Base-by-base conservation (phyloP, 2,329 filamentous ascomycete genomes). In the Lachnellula cervina region DNA sequence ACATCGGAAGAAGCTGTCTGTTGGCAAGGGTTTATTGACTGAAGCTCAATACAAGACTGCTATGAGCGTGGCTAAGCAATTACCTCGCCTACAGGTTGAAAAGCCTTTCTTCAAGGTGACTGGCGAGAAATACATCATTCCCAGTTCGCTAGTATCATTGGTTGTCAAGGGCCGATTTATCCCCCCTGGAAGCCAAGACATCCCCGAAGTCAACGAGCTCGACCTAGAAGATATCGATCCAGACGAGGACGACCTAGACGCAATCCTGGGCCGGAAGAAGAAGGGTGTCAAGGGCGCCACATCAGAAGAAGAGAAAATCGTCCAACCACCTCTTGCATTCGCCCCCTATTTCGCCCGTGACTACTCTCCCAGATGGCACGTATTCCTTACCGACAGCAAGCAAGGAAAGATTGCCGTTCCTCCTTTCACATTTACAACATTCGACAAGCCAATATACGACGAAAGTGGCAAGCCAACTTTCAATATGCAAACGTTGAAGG, bases 51-150 rank as follows among this genome's bases (percentile, higher is more conserved):
- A 96, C 73, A 77, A 83, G 61, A 81, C 86, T 43, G 88, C 88
- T 38, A 79, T 96, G 58, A 74, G 75, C 47, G 87, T 97, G 32
- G 92, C 91, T 28, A 84, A 84, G 65, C 90, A 97, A 73, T 80
- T 99, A 28, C 94, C 94, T 1, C 82, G 84, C 61, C 79, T 99
- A 54, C 82, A 88, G 56, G 84, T 99, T 11, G 90, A 90, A 68
- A 95, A 91, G 75, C 90, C 91, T 7, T 99, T 96, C 75, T 99
- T 99, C 84, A 99, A 99, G 79, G 95, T 99, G 46, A 87, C 90
- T 51, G 94, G 94, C 69, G 95, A 99, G 75, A 89, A 88, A 63
- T 88, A 87, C 71, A 90, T 99, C 68, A 96, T 93, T 34, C 92
- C 94, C 6, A 90, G 88, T 56, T 96, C 91, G 55, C 81, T 99